Percentiles rank a stretch among this genome's conserved stretches.
These are phyloP conservation scores for Simmondsia chinensis DNA, from an alignment of 148 eudicot species.

Conservation along the genomic window DNA sequence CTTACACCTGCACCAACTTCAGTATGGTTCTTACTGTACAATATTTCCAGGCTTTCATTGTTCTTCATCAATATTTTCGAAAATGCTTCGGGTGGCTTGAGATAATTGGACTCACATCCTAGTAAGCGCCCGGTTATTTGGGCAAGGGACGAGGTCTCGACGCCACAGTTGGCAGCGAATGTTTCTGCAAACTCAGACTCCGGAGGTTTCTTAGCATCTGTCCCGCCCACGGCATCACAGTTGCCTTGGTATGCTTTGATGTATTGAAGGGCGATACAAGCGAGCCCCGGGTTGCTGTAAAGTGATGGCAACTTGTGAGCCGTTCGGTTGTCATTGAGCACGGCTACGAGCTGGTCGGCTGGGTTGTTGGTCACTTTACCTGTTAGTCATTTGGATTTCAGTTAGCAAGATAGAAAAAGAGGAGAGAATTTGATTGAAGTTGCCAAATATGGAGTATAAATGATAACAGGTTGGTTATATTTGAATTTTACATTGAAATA, in stretches of 20 bases:
- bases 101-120: slow-evolving; percentile 74
- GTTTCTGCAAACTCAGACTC: slow-evolving; percentile 60
- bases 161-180: slow-evolving; percentile 82
- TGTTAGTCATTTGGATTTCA: slow-evolving; percentile 13
- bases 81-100: slow-evolving; percentile 53
- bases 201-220: slow-evolving; percentile 54
- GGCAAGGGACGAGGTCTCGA: slow-evolving; percentile 39
- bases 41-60: slow-evolving; percentile 52
- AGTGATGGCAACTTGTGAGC: slow-evolving; percentile 49
- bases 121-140: slow-evolving; percentile 81
- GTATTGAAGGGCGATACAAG: slow-evolving; percentile 88
- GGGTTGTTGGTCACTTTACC: slow-evolving; percentile 79
- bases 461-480: too few relatives aligned
- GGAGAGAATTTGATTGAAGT: too few relatives aligned
- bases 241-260: slow-evolving; percentile 79
- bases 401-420: too few relatives aligned
- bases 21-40: slow-evolving; percentile 69
- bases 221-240: slow-evolving; percentile 60
- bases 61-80: slow-evolving; percentile 54
- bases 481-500: too few relatives aligned
- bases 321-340: slow-evolving; percentile 61
- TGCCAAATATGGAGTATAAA: too few relatives aligned
- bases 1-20: slow-evolving; percentile 91
- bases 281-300: slow-evolving; percentile 69
- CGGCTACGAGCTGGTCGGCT: slow-evolving; percentile 71